Evolutionary conservation across 1,284 basidiomycete species (phyloP).

Genomic region (Neonothopanus nambi): DNA sequence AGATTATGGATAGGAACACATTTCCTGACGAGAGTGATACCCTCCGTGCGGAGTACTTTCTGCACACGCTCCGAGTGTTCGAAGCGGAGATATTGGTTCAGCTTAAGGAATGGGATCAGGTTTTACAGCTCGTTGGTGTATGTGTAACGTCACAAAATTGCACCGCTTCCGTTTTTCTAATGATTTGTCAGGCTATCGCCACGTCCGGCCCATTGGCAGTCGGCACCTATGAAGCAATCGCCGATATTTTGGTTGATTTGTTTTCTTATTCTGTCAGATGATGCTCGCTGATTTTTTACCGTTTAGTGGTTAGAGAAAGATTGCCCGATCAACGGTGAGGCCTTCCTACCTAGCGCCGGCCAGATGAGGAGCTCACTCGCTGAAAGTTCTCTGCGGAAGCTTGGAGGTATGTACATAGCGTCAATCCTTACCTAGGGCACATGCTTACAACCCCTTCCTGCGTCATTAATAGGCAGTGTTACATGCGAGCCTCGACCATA

Average conservation of each 20-base stretch:
- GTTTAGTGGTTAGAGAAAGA: constrained; percentile 70
- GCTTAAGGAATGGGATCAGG: constrained; percentile 62
- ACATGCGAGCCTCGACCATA: constrained; percentile 64
- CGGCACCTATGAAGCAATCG: constrained; percentile 72
- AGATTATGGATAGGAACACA: constrained; percentile 41
- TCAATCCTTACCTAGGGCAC: constrained; percentile 12
- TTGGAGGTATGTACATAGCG: constrained; percentile 64
- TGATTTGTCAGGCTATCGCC: constrained; percentile 51
- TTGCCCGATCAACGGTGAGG: constrained; percentile 70
- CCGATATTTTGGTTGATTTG: constrained; percentile 65
- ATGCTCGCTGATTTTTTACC: constrained; percentile 16
- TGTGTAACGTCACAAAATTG: constrained; percentile 20
- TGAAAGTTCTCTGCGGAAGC: constrained; percentile 63
- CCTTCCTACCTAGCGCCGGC: constrained; percentile 7
- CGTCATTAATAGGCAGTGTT: constrained; percentile 59
- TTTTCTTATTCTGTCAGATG: constrained; percentile 9
- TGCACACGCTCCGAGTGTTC: constrained; percentile 67
- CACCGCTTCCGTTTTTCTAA: constrained; percentile 19
- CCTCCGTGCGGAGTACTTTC: constrained; percentile 54
- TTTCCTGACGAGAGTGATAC: constrained; percentile 45
- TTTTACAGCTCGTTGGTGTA: constrained; percentile 60
- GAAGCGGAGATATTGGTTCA: constrained; percentile 65
- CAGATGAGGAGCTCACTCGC: constrained; percentile 22
- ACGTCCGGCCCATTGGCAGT: constrained; percentile 49
- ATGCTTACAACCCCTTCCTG: constrained; percentile 8